Base-by-base conservation (phyloP, 2,329 filamentous ascomycete species). In the Diaporthe vexans region DNA sequence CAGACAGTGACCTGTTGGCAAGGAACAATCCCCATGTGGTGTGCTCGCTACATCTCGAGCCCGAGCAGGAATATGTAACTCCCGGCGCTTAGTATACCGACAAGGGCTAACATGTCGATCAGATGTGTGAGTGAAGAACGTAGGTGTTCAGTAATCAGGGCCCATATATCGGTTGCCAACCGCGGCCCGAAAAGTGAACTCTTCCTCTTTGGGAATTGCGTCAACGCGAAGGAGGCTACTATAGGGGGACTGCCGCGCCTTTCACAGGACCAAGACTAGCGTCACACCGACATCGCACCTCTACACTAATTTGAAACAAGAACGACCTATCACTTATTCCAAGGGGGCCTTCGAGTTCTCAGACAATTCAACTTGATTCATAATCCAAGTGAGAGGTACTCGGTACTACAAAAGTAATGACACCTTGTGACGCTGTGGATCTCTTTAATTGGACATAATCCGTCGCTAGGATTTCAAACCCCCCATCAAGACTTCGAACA, bases 161-260 rank as follows among this genome's bases (percentile, higher is more conserved):
- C 13, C 46, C 8, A 29, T 9, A 21, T 26, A n/a, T 40, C 48
- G 48, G 33, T 11, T 6, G 8, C 5, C 37, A 68, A 17, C 63
- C 46, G 48, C 48, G 46, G 63, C 63, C n/a, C 48, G 15, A 68
- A 68, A 54, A 68, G 8, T 37, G 33, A 54, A 17, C 46, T 67
- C 29, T 67, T 52, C 63, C 63, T 67, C 63, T 67, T 67, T 33
- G n/a, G 63, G 63, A 52, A 52, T 67, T 52, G 61, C 51, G 10
- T 48, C 40, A 63, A 43, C 37, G 40, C 24, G n/a, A 59, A 59
- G 24, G 46, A 24, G 17, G 33, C 48, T 37, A 13, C 40, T 21
- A 17, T 26, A 52, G n/a, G 15, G 8, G 33, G 63, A 15, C 33
- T 40, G 13, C 33, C 15, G 35, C 48, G 46, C 63, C 63, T n/a